Conservation (phyloP, 2,329 filamentous ascomycete genomes). For the Macrophomina phaseolina region DNA sequence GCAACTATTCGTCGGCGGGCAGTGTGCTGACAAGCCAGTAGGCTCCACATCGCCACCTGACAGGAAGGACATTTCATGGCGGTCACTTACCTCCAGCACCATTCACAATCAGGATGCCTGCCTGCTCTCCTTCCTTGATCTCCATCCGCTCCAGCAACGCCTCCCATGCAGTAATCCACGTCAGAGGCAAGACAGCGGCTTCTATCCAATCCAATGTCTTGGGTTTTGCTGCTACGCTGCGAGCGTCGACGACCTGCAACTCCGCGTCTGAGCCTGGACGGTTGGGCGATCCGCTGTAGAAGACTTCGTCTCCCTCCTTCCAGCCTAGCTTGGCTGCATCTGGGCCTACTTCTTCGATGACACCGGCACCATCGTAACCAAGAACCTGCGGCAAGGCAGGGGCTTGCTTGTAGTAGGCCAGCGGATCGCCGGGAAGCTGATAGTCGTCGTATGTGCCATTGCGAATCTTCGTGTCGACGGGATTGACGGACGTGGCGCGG, state of each 20-base stretch:
- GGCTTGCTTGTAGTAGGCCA: conserved; percentile 43
- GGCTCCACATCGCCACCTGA: background rate
- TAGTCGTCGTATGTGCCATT: conserved; percentile 46
- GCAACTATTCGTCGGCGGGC: background rate
- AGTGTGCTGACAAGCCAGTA: background rate
- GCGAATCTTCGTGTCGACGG: conserved; percentile 48
- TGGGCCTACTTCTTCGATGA: conserved; percentile 40
- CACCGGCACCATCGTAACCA: conserved; percentile 53
- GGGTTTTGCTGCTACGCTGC: conserved; percentile 49
- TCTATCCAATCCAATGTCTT: conserved; percentile 40
- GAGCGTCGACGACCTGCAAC: conserved; percentile 50
- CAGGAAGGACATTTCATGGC: background rate
- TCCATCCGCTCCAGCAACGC: conserved; percentile 52
- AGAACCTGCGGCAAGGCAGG: conserved; percentile 45
- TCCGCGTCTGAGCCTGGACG: conserved; percentile 52
- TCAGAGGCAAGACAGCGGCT: conserved; percentile 53
- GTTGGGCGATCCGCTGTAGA: conserved; percentile 48
- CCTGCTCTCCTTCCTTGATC: conserved; percentile 44
- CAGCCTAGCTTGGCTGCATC: conserved; percentile 41
- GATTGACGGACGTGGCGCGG: conserved; percentile 48
- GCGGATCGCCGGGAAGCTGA: conserved; percentile 32
- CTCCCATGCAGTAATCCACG: conserved; percentile 53
- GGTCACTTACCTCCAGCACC: conserved; percentile 46
- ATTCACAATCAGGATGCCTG: conserved; percentile 50
- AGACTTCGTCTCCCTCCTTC: conserved; percentile 51